Conservation (phyloP, 495 filamentous ascomycete genomes). For the Astrothelium macrocarpum region DNA sequence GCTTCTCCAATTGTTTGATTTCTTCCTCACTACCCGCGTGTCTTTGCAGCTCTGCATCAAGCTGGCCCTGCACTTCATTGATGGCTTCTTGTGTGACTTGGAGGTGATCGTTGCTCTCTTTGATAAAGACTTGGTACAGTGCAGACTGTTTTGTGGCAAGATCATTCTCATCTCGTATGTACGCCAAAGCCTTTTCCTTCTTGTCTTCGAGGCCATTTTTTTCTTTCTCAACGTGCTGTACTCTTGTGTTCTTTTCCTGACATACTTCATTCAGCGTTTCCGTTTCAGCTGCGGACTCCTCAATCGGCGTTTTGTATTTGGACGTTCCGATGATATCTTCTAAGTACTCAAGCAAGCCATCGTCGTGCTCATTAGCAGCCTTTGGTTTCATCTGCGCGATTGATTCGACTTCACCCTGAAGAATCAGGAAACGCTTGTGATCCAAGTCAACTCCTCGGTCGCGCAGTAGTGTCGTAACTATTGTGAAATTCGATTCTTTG, state of each 20-base stretch:
- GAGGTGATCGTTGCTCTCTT: slow-evolving; percentile 78
- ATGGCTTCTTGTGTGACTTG: slow-evolving; percentile 85
- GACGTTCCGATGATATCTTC: slow-evolving; percentile 98
- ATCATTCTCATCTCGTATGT: slow-evolving; percentile 87
- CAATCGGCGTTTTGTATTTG: slow-evolving; percentile 93
- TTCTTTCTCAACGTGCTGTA: slow-evolving; percentile 97
- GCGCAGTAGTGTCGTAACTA: slow-evolving; percentile 78
- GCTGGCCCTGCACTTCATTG: slow-evolving; percentile 73
- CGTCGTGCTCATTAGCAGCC: slow-evolving; percentile 86
- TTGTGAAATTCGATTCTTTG: slow-evolving; percentile 78
- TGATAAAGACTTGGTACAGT: slow-evolving; percentile 82
- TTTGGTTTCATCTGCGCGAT: slow-evolving; percentile 99
- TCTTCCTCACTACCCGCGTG: slow-evolving; percentile 83
- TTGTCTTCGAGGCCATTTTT: slow-evolving; percentile 85
- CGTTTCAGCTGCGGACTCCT: slow-evolving; percentile 80
- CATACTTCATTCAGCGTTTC: slow-evolving; percentile 92
- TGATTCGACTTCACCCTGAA: slow-evolving; percentile 96
- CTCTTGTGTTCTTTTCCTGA: slow-evolving; percentile 82
- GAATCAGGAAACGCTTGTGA: slow-evolving; percentile 94
- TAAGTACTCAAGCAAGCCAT: slow-evolving; percentile 90
- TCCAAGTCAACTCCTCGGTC: slow-evolving; percentile 89
- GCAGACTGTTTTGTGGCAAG: slow-evolving; percentile 77
- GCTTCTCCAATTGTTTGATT: slow-evolving; percentile 81
- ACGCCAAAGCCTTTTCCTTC: slow-evolving; percentile 87
- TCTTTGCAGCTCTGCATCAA: slow-evolving; percentile 83